A percentile compares a stretch with the other conserved stretches of the same genome.
Conservation (phyloP, 116 monocot genomes). For the Posidonia oceanica region DNA sequence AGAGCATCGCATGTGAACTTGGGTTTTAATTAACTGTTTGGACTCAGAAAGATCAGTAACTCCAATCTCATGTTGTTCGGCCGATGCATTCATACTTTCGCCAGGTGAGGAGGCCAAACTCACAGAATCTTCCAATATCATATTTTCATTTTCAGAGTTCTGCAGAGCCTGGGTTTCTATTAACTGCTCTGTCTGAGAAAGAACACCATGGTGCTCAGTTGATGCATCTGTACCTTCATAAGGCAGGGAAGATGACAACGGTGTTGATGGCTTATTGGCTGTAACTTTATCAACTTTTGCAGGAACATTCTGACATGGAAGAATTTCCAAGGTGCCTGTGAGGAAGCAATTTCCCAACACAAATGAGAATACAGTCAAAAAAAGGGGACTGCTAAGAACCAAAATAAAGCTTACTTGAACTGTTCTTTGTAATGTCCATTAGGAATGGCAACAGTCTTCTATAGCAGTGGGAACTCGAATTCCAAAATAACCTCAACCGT, state of each 20-base stretch:
- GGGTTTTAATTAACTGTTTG: too few relatives aligned
- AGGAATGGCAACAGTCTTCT: conserved; percentile 57
- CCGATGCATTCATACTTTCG: too few relatives aligned
- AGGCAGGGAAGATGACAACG: background rate
- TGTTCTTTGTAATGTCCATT: conserved; percentile 26
- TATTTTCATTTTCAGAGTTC: background rate
- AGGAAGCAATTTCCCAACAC: background rate
- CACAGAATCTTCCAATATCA: background rate
- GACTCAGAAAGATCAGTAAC: background rate
- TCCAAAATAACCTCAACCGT: conserved; percentile 25
- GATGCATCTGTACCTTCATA: background rate
- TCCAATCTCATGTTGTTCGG: background rate
- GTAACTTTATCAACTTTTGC: conserved; percentile 8
- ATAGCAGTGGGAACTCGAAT: conserved; percentile 48
- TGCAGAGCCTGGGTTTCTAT: background rate
- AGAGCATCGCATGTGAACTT: background rate
- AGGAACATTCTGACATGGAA: conserved; percentile 4
- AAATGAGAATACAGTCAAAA: background rate
- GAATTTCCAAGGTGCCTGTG: conserved; percentile 16
- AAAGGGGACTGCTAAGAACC: background rate
- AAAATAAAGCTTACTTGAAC: conserved; percentile 10
- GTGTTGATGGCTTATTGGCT: background rate
- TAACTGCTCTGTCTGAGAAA: background rate
- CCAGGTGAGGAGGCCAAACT: too few relatives aligned
- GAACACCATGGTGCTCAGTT: background rate